Conservation (phyloP, 2,329 filamentous ascomycete genomes). For the Ascocoryne sarcoides region DNA sequence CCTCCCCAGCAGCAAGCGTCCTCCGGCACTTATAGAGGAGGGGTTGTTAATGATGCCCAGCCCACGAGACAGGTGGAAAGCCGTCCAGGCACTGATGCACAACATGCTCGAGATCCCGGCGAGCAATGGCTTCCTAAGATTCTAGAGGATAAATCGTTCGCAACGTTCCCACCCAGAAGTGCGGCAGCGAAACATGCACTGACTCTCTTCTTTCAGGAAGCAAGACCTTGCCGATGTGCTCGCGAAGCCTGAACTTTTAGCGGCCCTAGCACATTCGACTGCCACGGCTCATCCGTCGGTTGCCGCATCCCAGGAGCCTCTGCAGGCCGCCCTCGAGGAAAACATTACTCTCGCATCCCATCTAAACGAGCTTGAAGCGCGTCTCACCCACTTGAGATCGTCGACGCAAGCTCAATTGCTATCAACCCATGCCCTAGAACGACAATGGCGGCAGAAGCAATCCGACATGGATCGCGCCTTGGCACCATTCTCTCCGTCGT, state of each 20-base stretch:
- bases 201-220: conserved; percentile 44
- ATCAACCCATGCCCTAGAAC: conserved; percentile 74
- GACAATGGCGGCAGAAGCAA: conserved; percentile 87
- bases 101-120: conserved; percentile 46
- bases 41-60: conserved; percentile 12
- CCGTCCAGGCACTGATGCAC: conserved; percentile 24
- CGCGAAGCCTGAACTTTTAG: conserved; percentile 55
- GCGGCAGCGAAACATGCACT: conserved; percentile 10
- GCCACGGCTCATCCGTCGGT: conserved; percentile 65
- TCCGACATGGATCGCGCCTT: conserved; percentile 80
- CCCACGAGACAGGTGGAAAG: conserved; percentile 16
- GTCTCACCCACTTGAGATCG: conserved; percentile 52
- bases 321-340: conserved; percentile 56
- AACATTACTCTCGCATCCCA: conserved; percentile 64
- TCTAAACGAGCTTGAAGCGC: conserved; percentile 50
- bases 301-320: conserved; percentile 50
- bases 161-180: conserved; percentile 20
- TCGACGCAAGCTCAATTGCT: conserved; percentile 74
- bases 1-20: conserved; percentile 15
- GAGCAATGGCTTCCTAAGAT: conserved; percentile 71
- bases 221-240: conserved; percentile 68
- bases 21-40: conserved; percentile 15
- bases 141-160: conserved; percentile 75
- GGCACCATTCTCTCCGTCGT: conserved; percentile 75
- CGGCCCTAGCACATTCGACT: conserved; percentile 62